Evolutionary conservation across 352 stramenopile genomes (phyloP).

Genomic region (Phytophthora niederhauseri): DNA sequence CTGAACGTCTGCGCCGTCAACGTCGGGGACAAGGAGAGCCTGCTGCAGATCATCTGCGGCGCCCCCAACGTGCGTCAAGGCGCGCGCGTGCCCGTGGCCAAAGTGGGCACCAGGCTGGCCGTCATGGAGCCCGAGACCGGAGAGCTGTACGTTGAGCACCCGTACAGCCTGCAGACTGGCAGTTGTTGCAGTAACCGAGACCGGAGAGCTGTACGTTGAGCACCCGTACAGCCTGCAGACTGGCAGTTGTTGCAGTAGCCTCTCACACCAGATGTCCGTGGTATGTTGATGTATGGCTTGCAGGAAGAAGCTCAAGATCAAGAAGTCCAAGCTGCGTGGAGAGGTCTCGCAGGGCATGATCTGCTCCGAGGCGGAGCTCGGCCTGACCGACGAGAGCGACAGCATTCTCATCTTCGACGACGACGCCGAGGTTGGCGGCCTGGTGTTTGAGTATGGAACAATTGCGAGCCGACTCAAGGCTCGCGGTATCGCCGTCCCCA

Average conservation of each 20-base stretch:
- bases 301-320: conserved; percentile 86
- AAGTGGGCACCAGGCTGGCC: conserved; percentile 61
- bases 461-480: conserved; percentile 45
- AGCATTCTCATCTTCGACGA: conserved; percentile 72
- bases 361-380: conserved; percentile 80
- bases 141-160: conserved; percentile 40
- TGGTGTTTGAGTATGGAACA: conserved; percentile 48
- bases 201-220: conserved; percentile 50
- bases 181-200: no score
- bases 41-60: conserved; percentile 82
- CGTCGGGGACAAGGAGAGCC: conserved; percentile 56
- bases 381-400: conserved; percentile 62
- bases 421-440: conserved; percentile 56
- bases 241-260: not conserved
- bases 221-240: no score
- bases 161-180: no score
- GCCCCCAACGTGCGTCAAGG: conserved; percentile 67
- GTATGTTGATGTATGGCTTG: conserved; percentile 6
- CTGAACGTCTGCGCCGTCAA: conserved; percentile 75
- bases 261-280: not conserved
- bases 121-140: conserved; percentile 56
- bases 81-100: conserved; percentile 69
- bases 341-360: conserved; percentile 86
- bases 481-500: conserved; percentile 22
- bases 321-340: conserved; percentile 83